These are phyloP conservation scores for Brettanomyces bruxellensis DNA, from an alignment of 805 yeast species.

Conservation along the genomic window DNA sequence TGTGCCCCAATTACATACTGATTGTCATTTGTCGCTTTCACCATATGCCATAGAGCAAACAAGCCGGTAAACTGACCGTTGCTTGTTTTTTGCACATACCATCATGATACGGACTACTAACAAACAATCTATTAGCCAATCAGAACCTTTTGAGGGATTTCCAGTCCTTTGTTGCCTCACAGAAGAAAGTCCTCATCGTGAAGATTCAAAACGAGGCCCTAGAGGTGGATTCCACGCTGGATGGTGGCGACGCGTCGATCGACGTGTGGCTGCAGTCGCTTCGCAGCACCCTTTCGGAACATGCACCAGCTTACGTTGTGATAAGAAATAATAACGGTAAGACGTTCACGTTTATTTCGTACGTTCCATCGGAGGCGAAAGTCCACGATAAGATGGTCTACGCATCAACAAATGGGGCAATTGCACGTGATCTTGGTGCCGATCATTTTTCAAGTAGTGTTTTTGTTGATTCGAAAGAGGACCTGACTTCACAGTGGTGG, in stretches of 20 bases:
- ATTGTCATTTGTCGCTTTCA: no score
- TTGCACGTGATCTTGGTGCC: constrained; percentile 64
- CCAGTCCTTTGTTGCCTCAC: constrained; percentile 29
- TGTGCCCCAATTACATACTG: neutral
- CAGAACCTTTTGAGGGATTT: constrained; percentile 36
- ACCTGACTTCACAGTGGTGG: constrained; percentile 43
- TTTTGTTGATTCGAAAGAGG: constrained; percentile 49
- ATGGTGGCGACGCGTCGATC: neutral
- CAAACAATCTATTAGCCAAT: constrained; percentile 25
- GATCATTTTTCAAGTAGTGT: constrained; percentile 41
- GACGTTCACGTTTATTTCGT: constrained; percentile 58
- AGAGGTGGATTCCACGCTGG: neutral
- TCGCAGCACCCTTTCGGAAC: constrained; percentile 22
- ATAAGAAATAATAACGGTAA: constrained; percentile 24
- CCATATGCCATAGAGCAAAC: no score
- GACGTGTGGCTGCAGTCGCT: constrained; percentile 27
- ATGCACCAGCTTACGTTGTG: constrained; percentile 43
- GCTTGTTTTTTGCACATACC: no score
- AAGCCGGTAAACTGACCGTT: no score
- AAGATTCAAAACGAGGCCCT: constrained; percentile 16
- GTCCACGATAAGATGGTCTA: constrained; percentile 86
- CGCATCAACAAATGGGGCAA: constrained; percentile 79
- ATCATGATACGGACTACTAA: constrained; percentile 6
- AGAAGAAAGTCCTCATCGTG: constrained; percentile 21
- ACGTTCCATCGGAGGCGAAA: constrained; percentile 78